These are phyloP conservation scores for Kockovaella imperatae DNA, from an alignment of 768 basidiomycete genomes.

Conservation along the genomic window DNA sequence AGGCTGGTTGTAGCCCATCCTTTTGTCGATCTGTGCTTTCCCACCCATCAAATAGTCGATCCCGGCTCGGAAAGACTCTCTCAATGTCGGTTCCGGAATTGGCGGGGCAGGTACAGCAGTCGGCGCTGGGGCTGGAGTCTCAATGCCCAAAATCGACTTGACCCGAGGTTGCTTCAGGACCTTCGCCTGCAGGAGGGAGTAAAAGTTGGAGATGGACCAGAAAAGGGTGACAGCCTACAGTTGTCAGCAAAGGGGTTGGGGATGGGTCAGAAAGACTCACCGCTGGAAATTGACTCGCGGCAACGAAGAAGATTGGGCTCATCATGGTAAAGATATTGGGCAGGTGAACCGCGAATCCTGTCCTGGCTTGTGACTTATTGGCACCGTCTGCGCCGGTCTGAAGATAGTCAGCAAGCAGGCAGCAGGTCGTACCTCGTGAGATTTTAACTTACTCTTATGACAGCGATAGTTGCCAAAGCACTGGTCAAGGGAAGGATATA, in stretches of 20 bases:
- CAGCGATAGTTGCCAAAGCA: constrained; percentile 58
- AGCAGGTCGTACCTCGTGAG: neutral
- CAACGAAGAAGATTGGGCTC: neutral
- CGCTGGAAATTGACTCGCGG: neutral
- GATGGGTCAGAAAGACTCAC: neutral
- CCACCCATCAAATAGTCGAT: neutral
- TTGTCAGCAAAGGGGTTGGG: neutral
- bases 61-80: neutral
- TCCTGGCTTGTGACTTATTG: constrained; percentile 14
- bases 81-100: neutral
- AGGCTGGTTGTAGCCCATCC: no score
- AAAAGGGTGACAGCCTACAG: constrained; percentile 56
- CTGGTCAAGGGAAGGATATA: constrained; percentile 60
- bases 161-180: constrained; percentile 46
- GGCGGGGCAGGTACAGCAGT: constrained; percentile 12
- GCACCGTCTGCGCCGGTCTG: constrained; percentile 54
- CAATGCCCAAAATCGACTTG: constrained; percentile 23
- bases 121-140: constrained; percentile 12
- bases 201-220: constrained; percentile 52
- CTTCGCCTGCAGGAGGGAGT: constrained; percentile 53
- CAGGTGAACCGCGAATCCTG: constrained; percentile 24
- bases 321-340: constrained; percentile 19
- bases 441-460: constrained; percentile 55
- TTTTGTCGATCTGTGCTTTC: neutral
- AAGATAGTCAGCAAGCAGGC: constrained; percentile 22